Evolutionary conservation across 345 rosid species (phyloP).

Genomic region (Moricandia moricandioides): DNA sequence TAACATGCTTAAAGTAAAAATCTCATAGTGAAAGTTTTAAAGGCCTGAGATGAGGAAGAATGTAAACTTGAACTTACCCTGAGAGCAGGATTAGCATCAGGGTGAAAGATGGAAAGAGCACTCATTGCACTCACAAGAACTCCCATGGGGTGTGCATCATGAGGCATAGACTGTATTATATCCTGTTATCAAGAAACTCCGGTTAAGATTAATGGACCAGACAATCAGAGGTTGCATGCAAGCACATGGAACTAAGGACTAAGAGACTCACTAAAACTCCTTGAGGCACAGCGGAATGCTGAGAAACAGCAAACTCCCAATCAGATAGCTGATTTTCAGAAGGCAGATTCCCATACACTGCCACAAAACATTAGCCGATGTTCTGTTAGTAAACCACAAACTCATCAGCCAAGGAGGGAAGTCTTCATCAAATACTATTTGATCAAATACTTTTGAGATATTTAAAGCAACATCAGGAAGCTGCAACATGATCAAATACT

Average conservation of each 20-base stretch:
- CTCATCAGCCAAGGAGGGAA: not conserved
- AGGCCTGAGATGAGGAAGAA: not conserved
- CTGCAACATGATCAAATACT: not conserved
- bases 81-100: slow-evolving; percentile 99
- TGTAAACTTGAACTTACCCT: slow-evolving; percentile 52
- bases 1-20: not conserved
- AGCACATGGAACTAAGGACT: not conserved
- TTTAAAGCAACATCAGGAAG: too few relatives aligned
- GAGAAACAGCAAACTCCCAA: slow-evolving; percentile 93
- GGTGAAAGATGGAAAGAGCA: slow-evolving; percentile 95
- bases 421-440: not conserved
- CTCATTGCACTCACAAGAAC: slow-evolving; percentile 96
- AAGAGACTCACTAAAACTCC: slow-evolving; percentile 62
- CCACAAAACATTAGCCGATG: not conserved
- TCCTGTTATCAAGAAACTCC: slow-evolving; percentile 46
- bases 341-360: slow-evolving; percentile 89
- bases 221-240: too few relatives aligned
- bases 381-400: not conserved
- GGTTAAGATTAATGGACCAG: too few relatives aligned
- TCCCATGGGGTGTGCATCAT: slow-evolving; percentile 99
- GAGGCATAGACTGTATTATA: slow-evolving; percentile 95
- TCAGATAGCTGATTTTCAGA: slow-evolving; percentile 77
- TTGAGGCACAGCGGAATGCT: slow-evolving; percentile 98
- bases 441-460: too few relatives aligned
- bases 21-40: not conserved